phyloP scores from a whole-genome alignment of 169 alveolate species.

The Amoebophrya sp. region DNA sequence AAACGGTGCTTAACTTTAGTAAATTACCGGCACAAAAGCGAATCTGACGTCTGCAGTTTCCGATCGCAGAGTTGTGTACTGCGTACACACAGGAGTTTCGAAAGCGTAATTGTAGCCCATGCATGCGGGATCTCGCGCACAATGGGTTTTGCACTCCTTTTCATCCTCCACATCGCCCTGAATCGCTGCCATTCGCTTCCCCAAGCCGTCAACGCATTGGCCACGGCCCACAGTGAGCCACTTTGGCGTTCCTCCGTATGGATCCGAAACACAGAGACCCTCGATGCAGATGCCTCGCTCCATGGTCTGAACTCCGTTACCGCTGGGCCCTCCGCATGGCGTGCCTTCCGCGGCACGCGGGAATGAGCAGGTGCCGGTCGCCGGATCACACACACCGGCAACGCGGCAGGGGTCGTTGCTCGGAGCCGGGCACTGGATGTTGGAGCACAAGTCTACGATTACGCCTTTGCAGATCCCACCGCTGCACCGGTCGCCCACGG shows the following conservation, averaged over 20 bases:
- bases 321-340: not conserved
- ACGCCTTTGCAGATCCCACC: not conserved
- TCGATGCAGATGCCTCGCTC: no score
- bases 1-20: no score
- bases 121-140: not conserved
- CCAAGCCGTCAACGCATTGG: not conserved
- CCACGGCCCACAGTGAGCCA: constrained; percentile 4
- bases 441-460: not conserved
- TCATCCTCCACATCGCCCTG: not conserved
- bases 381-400: not conserved
- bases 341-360: not conserved
- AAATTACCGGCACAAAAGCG: not conserved
- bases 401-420: not conserved
- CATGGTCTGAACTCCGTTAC: no score
- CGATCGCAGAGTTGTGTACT: not conserved
- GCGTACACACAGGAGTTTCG: not conserved
- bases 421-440: not conserved
- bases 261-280: not conserved
- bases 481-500: not conserved
- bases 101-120: not conserved
- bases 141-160: not conserved
- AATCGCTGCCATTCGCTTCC: not conserved
- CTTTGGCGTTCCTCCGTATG: not conserved
- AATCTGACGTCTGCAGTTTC: not conserved
- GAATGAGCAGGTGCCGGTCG: not conserved